Percentiles rank a stretch among this genome's conserved stretches.
Evolutionary conservation across 495 filamentous ascomycete species (phyloP).

Genomic region (Hypomontagnella monticulosa): DNA sequence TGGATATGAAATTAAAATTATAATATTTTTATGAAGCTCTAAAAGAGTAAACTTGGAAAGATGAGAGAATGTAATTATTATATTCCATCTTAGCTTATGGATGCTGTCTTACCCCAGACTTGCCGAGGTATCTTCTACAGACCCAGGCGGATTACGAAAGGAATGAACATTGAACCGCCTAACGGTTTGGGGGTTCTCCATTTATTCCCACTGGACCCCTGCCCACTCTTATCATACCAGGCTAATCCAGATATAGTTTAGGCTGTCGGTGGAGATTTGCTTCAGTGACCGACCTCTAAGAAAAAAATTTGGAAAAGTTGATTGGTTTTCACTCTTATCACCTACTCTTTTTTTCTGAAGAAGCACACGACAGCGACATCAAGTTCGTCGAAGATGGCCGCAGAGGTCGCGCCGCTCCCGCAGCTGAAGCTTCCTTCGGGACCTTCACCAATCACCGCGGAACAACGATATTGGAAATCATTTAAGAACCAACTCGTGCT

Average conservation of each 20-base stretch:
- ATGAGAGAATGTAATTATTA: constrained; percentile 9
- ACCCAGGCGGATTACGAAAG: neutral
- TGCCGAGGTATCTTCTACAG: constrained; percentile 28
- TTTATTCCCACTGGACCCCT: constrained; percentile 7
- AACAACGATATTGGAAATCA: constrained; percentile 93
- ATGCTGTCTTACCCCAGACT: constrained; percentile 8
- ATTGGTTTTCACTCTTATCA: constrained; percentile 17
- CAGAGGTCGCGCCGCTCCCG: constrained; percentile 82
- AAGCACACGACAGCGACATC: constrained; percentile 31
- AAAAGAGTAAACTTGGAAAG: constrained; percentile 4
- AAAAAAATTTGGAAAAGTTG: constrained; percentile 39
- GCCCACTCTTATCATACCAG: constrained; percentile 7
- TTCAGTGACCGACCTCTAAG: constrained; percentile 23
- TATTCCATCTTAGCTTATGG: constrained; percentile 1
- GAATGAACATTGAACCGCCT: neutral
- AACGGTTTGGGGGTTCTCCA: too few species aligned
- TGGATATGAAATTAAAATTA: neutral
- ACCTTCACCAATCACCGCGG: constrained; percentile 77
- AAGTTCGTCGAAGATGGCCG: constrained; percentile 73
- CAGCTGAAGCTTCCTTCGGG: constrained; percentile 83
- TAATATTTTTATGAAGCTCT: neutral
- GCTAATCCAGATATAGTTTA: constrained; percentile 17
- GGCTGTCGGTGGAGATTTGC: constrained; percentile 28
- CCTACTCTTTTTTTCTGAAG: constrained; percentile 5
- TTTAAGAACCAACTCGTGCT: constrained; percentile 90